These are phyloP conservation scores for Schizothecium vesticola DNA, from an alignment of 495 filamentous ascomycete genomes.

Conservation along the genomic window DNA sequence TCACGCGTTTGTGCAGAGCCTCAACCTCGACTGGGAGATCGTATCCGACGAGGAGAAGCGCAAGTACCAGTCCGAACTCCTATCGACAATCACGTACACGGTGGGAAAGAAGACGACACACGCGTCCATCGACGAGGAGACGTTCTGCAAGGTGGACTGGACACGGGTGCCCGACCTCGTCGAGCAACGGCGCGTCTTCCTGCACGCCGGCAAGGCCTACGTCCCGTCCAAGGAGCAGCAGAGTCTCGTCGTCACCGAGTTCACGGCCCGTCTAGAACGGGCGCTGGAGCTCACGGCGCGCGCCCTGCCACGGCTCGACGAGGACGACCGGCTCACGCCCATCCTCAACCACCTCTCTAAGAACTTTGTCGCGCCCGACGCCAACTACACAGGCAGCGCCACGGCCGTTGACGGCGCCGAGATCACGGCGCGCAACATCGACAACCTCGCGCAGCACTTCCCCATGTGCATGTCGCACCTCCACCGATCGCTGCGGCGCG, in stretches of 20 bases:
- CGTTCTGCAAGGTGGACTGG: slow-evolving; percentile 95
- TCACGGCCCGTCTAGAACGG: slow-evolving; percentile 67
- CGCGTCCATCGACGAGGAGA: slow-evolving; percentile 54
- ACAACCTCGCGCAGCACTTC: slow-evolving; percentile 79
- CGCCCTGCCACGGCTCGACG: slow-evolving; percentile 85
- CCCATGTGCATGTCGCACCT: slow-evolving; percentile 91
- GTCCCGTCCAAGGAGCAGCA: slow-evolving; percentile 82
- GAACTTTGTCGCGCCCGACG: slow-evolving; percentile 87
- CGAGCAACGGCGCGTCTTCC: slow-evolving; percentile 66
- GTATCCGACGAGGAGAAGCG: slow-evolving; percentile 70
- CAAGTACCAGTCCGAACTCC: slow-evolving; percentile 42
- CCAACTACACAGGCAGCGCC: slow-evolving; percentile 58
- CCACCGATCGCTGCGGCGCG: slow-evolving; percentile 75
- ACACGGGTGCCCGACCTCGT: slow-evolving; percentile 86
- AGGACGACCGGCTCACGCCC: slow-evolving; percentile 91
- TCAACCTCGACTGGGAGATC: slow-evolving; percentile 72
- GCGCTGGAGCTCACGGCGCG: slow-evolving; percentile 84
- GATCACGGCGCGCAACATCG: slow-evolving; percentile 73
- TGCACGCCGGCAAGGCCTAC: slow-evolving; percentile 81
- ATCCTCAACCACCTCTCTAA: slow-evolving; percentile 89
- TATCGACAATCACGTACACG: slow-evolving; percentile 22
- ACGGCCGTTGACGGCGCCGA: slow-evolving; percentile 53
- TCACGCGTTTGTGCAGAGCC: slow-evolving; percentile 65
- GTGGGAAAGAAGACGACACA: slow-evolving; percentile 38
- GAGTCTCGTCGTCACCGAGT: slow-evolving; percentile 85